Base-by-base conservation (phyloP, 164 flowering plant genomes). In the Aristolochia fimbriata region DNA sequence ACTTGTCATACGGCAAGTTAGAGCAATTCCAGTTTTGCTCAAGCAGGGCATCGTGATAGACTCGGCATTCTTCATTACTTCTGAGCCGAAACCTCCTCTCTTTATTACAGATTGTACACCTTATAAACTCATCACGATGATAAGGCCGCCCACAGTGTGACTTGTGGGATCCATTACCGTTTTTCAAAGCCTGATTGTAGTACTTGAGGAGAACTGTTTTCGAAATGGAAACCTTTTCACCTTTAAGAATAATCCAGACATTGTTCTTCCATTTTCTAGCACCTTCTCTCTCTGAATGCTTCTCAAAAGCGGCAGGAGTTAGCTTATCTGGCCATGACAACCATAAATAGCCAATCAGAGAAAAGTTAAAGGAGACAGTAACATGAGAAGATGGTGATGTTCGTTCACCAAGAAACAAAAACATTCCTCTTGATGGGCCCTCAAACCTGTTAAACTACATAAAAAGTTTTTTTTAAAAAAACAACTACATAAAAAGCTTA, bases 291-390 rank as follows among this genome's bases (percentile, higher is more conserved):
- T 85, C 88, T 54, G 94, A 83, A 80, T 89, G 97, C 74, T 87
- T 89, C 81, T 87, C 97, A 78, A 89, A 89, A 66, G 88, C 94
- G 65, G 88, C 81, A 17, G 97, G 97, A 51, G 84, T 85, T 72
- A 89, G 43, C 73, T 89, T 87, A 57, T 77, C 97, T 87, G 56
- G 62, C 51, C 62, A 76, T 47, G 37, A 57, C 45, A 60, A 61
- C 15, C 51, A 67, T 45, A 50, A 71, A 41, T 47, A 24, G 41
- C 30, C 49, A 59, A 19, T 52, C 49, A 30, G n/a, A 23, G 3
- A 23, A 24, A 21, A 53, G 2, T 23, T 53, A n/a, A 49, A 49
- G 22, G 5, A n/a, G 8, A 15, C 51, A 16, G 19, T n/a, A 49
- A n/a, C 2, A 17, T 17, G 22, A 49, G 22, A 21, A 16, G 6